Base-by-base conservation (phyloP, 371 early-diverging fungal genomes). In the Funneliformis caledonium region DNA sequence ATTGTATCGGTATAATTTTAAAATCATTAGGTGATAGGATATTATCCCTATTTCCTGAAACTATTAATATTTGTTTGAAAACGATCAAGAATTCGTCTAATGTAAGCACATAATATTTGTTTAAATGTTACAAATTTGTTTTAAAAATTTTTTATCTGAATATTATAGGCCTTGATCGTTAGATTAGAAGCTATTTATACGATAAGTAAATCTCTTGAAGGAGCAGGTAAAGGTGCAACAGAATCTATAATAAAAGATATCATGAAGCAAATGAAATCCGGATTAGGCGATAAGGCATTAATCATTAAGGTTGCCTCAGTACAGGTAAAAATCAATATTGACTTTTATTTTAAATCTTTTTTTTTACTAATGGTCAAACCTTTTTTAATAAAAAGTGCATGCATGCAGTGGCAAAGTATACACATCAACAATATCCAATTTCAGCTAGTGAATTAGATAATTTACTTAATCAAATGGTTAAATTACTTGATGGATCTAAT, bases 41-140 rank as follows among this genome's bases (percentile, higher is more conserved):
- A 42, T 82, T 92, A 52, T 95, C 95, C 1, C 83, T 95, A 45
- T 93, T 96, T 80, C 91, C 91, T 10, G 98, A 97, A 72, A 93
- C 96, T 12, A 86, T 92, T 0, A 85, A 85, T 4, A 83, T 93
- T 6, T 86, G 91, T 31, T 72, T 93, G 37, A 94, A 93, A 82
- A 82, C 91, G 4, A 87, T 92, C 47, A 94, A 92, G 75, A 91
- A 86, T 47, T 90, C 90, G 65, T 85, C 88, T 67, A 95, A 91
- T 81, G 94, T 95, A 87, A 77, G 89, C 45, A 48, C 14, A 33
- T 16, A 47, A 19, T 16, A n/a, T n/a, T 12, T 12, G 22, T 47
- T 45, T 12, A 12, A 1, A 22, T 22, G 45, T n/a, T 72, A 48
- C 2, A 22, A 22, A 52, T 62, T 42, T 22, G 6, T 14, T 83